A percentile compares a stretch with the other conserved stretches of the same genome.
Evolutionary conservation across 2,329 filamentous ascomycete species (phyloP).

Genomic region (Chaetomium sp.): DNA sequence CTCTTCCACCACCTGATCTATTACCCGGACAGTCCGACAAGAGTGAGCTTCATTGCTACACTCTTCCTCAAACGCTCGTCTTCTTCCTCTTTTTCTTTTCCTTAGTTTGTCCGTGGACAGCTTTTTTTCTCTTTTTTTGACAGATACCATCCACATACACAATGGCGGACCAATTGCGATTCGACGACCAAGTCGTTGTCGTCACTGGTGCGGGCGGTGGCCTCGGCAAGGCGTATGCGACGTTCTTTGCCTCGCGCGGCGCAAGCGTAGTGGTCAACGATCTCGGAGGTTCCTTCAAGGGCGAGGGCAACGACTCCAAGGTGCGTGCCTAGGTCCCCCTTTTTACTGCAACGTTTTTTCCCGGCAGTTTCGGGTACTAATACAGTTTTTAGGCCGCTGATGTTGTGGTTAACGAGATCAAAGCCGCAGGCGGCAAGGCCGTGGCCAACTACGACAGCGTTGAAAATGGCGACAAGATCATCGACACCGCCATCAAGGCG

Average conservation of each 20-base stretch:
- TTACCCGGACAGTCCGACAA: neutral
- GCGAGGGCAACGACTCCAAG: constrained; percentile 81
- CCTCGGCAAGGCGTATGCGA: constrained; percentile 72
- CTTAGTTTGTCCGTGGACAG: no score
- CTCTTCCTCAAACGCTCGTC: neutral
- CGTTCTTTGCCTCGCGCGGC: constrained; percentile 86
- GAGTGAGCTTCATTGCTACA: neutral
- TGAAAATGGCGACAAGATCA: constrained; percentile 88
- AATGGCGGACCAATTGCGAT: constrained; percentile 65
- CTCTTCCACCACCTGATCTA: neutral
- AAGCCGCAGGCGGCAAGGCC: constrained; percentile 83
- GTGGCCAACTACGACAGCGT: constrained; percentile 97
- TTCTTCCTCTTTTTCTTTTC: neutral
- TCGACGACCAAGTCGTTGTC: constrained; percentile 82
- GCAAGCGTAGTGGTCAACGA: constrained; percentile 81
- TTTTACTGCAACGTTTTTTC: neutral
- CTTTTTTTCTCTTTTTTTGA: constrained; percentile 25
- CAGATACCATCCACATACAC: constrained; percentile 13
- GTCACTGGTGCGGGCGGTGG: constrained; percentile 82
- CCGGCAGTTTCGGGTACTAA: neutral
- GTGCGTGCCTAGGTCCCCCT: constrained; percentile 41
- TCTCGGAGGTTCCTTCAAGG: constrained; percentile 85
- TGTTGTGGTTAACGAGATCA: constrained; percentile 77
- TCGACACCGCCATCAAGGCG: constrained; percentile 74
- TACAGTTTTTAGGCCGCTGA: constrained; percentile 59